These are phyloP conservation scores for Antitrichia curtipendula DNA, from an alignment of 225 moss, liverwort and hornwort genomes.

Conservation along the genomic window DNA sequence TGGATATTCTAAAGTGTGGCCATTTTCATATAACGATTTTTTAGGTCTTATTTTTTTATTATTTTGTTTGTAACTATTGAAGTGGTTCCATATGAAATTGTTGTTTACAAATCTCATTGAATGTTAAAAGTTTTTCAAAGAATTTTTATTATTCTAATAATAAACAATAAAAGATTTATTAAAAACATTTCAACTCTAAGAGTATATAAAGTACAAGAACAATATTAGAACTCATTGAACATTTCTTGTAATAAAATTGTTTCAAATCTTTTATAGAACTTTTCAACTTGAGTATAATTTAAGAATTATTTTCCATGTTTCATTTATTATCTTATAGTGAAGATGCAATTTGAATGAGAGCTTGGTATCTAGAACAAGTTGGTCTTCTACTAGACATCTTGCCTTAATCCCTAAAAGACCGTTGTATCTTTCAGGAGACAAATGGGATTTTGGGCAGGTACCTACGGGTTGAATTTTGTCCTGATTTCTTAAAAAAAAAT, in stretches of 20 bases:
- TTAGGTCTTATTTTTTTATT: not conserved
- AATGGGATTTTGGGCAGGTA: no score
- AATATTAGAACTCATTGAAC: accelerated
- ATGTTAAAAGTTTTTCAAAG: not conserved
- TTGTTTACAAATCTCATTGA: no score
- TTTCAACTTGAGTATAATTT: no score
- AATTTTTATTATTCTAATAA: not conserved
- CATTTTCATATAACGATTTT: not conserved
- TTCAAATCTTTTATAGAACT: not conserved
- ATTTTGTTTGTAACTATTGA: not conserved
- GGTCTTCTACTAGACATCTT: not conserved
- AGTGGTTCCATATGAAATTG: accelerated
- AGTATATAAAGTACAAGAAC: not conserved
- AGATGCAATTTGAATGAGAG: not conserved
- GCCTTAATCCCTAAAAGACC: no score
- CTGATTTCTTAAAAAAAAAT: no score
- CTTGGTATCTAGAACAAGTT: no score
- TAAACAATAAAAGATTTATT: no score
- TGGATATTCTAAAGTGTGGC: not conserved
- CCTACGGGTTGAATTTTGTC: no score
- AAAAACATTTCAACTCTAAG: not conserved
- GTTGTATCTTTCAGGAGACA: no score
- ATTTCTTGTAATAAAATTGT: no score
- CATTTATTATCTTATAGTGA: not conserved
- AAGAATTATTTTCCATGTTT: not conserved